Base-by-base conservation (phyloP, 257 asterid species). In the Thymus mandschuricus region DNA sequence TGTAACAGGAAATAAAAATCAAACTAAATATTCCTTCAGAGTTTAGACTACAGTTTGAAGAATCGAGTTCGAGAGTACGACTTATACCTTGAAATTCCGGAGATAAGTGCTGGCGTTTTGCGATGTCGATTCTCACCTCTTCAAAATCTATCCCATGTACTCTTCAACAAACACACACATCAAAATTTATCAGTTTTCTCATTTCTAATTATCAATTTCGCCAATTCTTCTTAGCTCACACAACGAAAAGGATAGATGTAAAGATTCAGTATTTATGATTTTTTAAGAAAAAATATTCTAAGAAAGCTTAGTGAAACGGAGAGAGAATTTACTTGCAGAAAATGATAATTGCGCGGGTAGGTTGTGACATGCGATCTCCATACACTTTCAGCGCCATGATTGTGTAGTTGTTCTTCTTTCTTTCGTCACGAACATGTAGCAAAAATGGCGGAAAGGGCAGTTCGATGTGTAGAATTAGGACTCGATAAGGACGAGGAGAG, bases 281-380 rank as follows among this genome's bases (percentile, higher is more conserved):
- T 21, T 21, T 21, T 21, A 21, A 21, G 21, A 21, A n/a, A n/a
- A n/a, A n/a, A n/a, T n/a, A n/a, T n/a, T n/a, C 41, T 21, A 64
- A 60, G n/a, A 60, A 7, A 66, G 70, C 1, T 45, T 62, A 1
- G 27, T 29, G 51, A 64, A 41, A 46, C 28, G 61, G 63, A 27
- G 8, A 49, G 68, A 44, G 49, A 65, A 69, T 30, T 72, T 91
- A 94, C 99, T 85, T 91, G 99, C 99, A 94, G 85, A 94, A 91
- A 66, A 94, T 77, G 50, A 94, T 79, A 70, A 91, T 45, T 35
- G 98, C 96, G n/a, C 96, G 95, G 21, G 96, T 85, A 13, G 99
- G 99, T 67, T 91, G 97, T 12, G 97, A 89, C 84, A 89, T 74
- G 6, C 99, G 95, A 85, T 91, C 99, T 0, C 80, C 97, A 43